phyloP scores from a whole-genome alignment of 108 stramenopile genomes.

The Skeletonema menzelii region DNA sequence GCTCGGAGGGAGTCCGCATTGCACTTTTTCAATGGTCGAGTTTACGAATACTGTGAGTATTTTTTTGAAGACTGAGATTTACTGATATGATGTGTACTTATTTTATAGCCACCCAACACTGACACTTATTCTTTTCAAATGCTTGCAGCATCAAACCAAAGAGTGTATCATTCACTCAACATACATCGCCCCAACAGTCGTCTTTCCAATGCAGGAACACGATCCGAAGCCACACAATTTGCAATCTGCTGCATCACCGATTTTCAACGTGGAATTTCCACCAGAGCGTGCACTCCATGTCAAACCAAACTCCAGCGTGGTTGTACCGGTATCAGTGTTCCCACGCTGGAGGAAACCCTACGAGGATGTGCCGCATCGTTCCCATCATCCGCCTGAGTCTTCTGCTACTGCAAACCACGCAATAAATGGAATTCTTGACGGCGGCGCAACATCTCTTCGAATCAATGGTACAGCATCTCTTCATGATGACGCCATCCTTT shows the following conservation, averaged over 20 bases:
- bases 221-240: background rate
- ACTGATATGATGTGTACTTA: background rate
- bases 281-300: conserved; percentile 22
- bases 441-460: background rate
- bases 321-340: conserved; percentile 39
- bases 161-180: conserved; percentile 35
- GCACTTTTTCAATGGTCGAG: conserved; percentile 36
- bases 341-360: conserved; percentile 31
- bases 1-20: conserved; percentile 27
- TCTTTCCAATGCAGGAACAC: conserved; percentile 14
- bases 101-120: background rate
- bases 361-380: background rate
- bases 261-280: conserved; percentile 12
- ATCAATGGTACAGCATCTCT: background rate
- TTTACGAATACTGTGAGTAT: conserved; percentile 49
- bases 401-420: background rate
- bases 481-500: conserved; percentile 15
- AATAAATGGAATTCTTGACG: background rate
- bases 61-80: background rate
- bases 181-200: conserved; percentile 39
- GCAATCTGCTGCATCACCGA: conserved; percentile 6
- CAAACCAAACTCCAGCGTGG: conserved; percentile 16
- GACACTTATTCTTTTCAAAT: background rate
- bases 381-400: conserved; percentile 5
- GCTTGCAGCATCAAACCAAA: conserved; percentile 22